These are phyloP conservation scores for Hyaloperonospora arabidopsidis DNA, from an alignment of 352 stramenopile genomes.

Conservation along the genomic window DNA sequence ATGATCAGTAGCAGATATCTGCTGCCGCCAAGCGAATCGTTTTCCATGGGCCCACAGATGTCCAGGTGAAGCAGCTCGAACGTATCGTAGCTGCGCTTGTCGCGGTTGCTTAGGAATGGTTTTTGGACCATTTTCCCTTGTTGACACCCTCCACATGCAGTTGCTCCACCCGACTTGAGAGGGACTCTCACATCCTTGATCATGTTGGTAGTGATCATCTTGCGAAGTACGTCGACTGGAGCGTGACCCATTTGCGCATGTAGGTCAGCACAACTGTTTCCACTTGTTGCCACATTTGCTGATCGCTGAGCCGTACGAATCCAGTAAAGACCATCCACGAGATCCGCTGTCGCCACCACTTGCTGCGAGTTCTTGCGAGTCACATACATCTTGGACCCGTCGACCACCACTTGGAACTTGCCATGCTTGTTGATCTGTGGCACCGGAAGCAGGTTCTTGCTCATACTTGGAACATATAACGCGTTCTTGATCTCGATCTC, in stretches of 20 bases:
- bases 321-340: too few relatives aligned
- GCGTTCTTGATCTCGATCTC: conserved; percentile 13
- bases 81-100: not conserved
- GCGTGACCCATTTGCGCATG: not conserved
- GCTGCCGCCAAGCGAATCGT: not conserved
- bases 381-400: too few relatives aligned
- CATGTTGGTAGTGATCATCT: not conserved
- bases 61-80: not conserved
- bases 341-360: too few relatives aligned
- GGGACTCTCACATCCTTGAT: not conserved
- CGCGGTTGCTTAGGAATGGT: not conserved
- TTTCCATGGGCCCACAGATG: not conserved
- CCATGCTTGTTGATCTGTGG: not conserved
- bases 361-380: too few relatives aligned
- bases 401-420: too few relatives aligned
- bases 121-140: not conserved
- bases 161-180: not conserved
- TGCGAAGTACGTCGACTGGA: too few relatives aligned
- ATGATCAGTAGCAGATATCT: not conserved
- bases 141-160: not conserved
- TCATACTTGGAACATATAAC: conserved; percentile 10
- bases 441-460: not conserved
- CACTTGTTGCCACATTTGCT: too few relatives aligned
- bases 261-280: not conserved
- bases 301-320: too few relatives aligned